phyloP scores from a whole-genome alignment of 192 early-diverging fungal species.

The Umbelopsis sp. region DNA sequence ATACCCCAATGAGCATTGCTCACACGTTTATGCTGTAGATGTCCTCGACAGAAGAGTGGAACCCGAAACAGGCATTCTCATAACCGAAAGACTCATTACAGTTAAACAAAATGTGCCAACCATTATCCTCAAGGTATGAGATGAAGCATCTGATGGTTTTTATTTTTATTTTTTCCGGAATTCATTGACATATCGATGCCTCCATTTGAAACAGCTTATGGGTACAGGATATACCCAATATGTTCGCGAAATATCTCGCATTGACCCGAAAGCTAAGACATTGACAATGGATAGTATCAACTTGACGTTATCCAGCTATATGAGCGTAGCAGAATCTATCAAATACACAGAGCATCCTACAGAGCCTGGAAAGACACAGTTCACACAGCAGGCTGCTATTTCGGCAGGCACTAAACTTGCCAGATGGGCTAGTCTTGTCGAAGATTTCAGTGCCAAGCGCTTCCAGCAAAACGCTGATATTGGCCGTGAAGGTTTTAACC shows the following conservation, averaged over 20 bases:
- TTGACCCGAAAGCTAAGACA: slow-evolving; percentile 74
- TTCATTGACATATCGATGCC: not conserved
- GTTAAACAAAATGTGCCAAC: slow-evolving; percentile 83
- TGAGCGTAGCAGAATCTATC: slow-evolving; percentile 83
- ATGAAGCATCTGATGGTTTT: not conserved
- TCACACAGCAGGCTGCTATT: slow-evolving; percentile 82
- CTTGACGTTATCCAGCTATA: slow-evolving; percentile 81
- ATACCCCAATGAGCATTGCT: slow-evolving; percentile 92
- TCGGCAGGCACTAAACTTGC: slow-evolving; percentile 71
- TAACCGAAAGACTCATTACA: slow-evolving; percentile 89
- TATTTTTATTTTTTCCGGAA: no score
- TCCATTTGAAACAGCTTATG: slow-evolving; percentile 46
- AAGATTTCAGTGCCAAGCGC: slow-evolving; percentile 79
- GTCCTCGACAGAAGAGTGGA: slow-evolving; percentile 80
- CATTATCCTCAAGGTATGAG: slow-evolving; percentile 58
- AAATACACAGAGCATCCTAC: slow-evolving; percentile 67
- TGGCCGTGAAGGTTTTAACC: slow-evolving; percentile 83
- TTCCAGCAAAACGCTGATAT: slow-evolving; percentile 87
- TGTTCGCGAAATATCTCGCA: slow-evolving; percentile 84
- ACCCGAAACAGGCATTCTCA: slow-evolving; percentile 78
- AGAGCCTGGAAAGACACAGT: slow-evolving; percentile 59
- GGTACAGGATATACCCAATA: slow-evolving; percentile 73
- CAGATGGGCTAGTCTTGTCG: slow-evolving; percentile 67
- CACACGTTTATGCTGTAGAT: slow-evolving; percentile 92
- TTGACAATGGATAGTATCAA: slow-evolving; percentile 80